Conservation (phyloP, 176 grass and related monocot genomes). For the Musa troglodytarum region DNA sequence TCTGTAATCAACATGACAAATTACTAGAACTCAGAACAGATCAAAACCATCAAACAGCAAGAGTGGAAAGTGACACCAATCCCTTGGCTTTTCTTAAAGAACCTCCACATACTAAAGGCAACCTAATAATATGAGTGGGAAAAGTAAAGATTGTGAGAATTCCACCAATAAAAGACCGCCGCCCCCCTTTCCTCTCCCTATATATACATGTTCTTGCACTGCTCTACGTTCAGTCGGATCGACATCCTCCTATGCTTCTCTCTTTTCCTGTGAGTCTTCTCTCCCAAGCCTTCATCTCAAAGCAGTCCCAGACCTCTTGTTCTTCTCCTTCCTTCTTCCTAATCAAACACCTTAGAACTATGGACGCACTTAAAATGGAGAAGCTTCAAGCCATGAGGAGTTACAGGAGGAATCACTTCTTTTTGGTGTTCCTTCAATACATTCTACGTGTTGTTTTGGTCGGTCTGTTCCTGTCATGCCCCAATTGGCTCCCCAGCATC, state of each 20-base stretch:
- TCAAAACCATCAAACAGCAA: background rate
- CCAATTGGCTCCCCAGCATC: conserved; percentile 50
- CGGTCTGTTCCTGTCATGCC: conserved; percentile 51
- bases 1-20: no score
- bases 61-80: conserved; percentile 6
- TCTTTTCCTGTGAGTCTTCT: background rate
- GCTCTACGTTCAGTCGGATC: conserved; percentile 5
- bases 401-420: background rate
- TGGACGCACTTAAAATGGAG: conserved; percentile 1
- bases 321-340: background rate
- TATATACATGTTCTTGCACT: background rate
- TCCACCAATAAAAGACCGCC: background rate
- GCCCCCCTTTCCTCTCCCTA: background rate
- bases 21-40: background rate
- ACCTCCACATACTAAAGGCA: background rate
- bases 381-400: conserved; percentile 10
- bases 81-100: conserved; percentile 5
- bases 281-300: background rate
- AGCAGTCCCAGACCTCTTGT: no score
- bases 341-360: background rate
- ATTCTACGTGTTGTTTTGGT: conserved; percentile 1
- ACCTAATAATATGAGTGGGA: background rate
- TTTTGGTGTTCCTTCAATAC: background rate
- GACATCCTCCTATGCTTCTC: background rate
- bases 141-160: background rate